These are phyloP conservation scores for Auricularia auricula-judae DNA, from an alignment of 768 basidiomycete genomes.

Conservation along the genomic window DNA sequence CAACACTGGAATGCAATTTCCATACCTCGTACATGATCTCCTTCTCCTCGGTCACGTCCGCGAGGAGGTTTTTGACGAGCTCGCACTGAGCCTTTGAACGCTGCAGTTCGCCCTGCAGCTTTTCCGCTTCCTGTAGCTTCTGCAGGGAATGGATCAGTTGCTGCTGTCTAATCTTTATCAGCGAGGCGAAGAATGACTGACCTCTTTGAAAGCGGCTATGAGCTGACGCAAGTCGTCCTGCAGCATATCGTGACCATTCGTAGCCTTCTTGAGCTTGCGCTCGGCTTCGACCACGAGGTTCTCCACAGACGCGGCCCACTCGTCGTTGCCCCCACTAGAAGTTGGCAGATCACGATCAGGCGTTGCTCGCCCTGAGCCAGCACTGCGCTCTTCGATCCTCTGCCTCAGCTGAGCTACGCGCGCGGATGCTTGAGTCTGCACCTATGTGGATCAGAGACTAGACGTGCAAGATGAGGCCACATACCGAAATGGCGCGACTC, in stretches of 20 bases:
- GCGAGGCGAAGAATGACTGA: constrained; percentile 17
- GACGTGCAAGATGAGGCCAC: constrained; percentile 5
- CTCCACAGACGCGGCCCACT: constrained; percentile 30
- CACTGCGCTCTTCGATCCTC: constrained; percentile 51
- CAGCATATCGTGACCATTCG: constrained; percentile 45
- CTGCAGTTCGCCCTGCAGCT: constrained; percentile 51
- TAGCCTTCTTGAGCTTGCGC: constrained; percentile 37
- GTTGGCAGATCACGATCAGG: not conserved
- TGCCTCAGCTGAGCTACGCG: constrained; percentile 78
- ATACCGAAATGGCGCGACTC: constrained; percentile 19
- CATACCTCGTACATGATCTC: constrained; percentile 87
- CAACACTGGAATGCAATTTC: not conserved
- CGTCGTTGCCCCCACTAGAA: not conserved
- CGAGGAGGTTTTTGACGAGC: constrained; percentile 64
- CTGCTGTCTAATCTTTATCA: not conserved
- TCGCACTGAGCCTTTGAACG: constrained; percentile 65
- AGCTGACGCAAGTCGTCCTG: constrained; percentile 39
- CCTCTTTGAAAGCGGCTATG: constrained; percentile 45
- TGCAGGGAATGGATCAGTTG: constrained; percentile 15
- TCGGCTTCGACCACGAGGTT: constrained; percentile 49
- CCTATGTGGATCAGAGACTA: not conserved
- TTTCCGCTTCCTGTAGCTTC: constrained; percentile 56
- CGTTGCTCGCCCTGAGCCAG: constrained; percentile 16
- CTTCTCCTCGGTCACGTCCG: constrained; percentile 74
- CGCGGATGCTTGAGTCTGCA: constrained; percentile 41